Base-by-base conservation (phyloP, 805 yeast species). In the Candida ortonii region DNA sequence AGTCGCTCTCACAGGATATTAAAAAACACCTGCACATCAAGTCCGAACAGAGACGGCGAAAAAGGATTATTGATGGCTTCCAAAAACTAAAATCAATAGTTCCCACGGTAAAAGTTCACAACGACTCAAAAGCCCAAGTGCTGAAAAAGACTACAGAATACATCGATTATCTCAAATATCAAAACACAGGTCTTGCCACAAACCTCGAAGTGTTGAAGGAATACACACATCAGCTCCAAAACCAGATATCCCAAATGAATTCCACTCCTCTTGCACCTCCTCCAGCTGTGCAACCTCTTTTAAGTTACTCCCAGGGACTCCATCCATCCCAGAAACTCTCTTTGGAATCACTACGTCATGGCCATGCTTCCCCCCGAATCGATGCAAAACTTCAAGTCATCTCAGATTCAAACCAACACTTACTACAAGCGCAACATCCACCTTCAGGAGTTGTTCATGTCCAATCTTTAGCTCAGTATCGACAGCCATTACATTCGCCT, bases 31-130 rank as follows among this genome's bases (percentile, higher is more conserved):
- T 71, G 8, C 73, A 68, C 44, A 68, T 68, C 29, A 55, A 65
- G 25, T 65, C 71, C 4, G 73, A 68, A 40, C 73, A 68, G 46
- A 49, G 73, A 25, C 56, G 73, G 26, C 55, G 73, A 20, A 71
- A 67, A 34, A 60, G 63, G 39, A 68, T 68, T 33, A 67, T 67
- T 23, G 73, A 69, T 31, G 73, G 73, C 12, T 68, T 68, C 41
- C 59, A 63, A 24, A 59, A 56, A 29, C 49, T 68, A 13, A 60
- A 61, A 34, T 47, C 50, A 29, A 45, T 64, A 1, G 69, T 68
- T 7, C 73, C 73, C 3, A 55, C 61, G 12, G 55, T 70, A 25
- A 52, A 64, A 21, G 59, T 64, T 11, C 57, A 66, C 6, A 65
- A 62, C 41, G 72, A 66, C 35, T 67, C 73, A n/a, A 68, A 68